Evolutionary conservation across 768 basidiomycete genomes (phyloP).

Genomic region (Hericium rajendrae): DNA sequence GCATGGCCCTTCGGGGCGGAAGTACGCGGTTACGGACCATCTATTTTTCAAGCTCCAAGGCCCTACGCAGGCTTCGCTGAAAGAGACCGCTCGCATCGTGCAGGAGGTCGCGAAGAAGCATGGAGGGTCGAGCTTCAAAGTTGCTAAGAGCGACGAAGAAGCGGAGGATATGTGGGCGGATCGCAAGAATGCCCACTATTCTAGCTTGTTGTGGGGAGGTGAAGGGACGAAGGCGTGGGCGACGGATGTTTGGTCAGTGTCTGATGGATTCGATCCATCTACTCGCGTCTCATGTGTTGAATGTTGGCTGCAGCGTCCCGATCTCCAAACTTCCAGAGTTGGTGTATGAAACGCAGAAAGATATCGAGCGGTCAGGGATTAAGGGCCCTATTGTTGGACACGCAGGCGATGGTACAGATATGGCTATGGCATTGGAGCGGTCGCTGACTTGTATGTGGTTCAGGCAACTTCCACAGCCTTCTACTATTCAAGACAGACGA

Average conservation of each 20-base stretch:
- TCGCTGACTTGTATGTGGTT: neutral
- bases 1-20: constrained; percentile 32
- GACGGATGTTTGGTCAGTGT: constrained; percentile 66
- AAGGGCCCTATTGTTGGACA: constrained; percentile 64
- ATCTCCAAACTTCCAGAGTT: constrained; percentile 56
- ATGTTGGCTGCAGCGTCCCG: constrained; percentile 34
- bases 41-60: constrained; percentile 89
- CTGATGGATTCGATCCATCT: neutral
- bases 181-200: constrained; percentile 55
- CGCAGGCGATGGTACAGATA: constrained; percentile 55
- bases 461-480: constrained; percentile 35
- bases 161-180: constrained; percentile 68
- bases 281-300: neutral
- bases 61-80: constrained; percentile 44
- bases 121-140: constrained; percentile 56
- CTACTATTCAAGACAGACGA: constrained; percentile 27
- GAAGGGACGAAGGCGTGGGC: constrained; percentile 52
- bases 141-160: constrained; percentile 55
- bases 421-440: neutral
- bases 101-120: constrained; percentile 50
- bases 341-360: constrained; percentile 61
- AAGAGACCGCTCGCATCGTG: constrained; percentile 52
- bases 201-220: constrained; percentile 40
- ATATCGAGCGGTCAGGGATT: constrained; percentile 47
- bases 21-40: constrained; percentile 34